Evolutionary conservation across 139 green algal species (phyloP), one percentile per base, ranked within the genome.

Genomic region (Choricystis sp.): DNA sequence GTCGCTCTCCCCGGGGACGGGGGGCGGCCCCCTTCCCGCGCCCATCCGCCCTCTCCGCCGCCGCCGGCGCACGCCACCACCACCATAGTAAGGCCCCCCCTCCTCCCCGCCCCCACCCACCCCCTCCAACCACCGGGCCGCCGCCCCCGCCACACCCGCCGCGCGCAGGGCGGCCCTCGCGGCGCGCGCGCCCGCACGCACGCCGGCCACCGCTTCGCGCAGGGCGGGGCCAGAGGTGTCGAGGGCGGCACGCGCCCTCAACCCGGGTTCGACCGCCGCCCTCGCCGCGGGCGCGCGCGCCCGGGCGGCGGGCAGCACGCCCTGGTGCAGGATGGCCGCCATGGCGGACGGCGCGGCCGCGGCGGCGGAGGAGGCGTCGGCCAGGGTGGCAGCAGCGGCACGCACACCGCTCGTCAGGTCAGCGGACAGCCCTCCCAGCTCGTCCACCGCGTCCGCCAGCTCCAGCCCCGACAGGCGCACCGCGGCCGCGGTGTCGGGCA

Each of bases 401-500:
- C 40, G 40, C 40, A 16, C 40, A 16, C 40, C 40, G 40, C 9
- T 16, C 9, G 40, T 21, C 9, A 52, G 40, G 40, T 52, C 40
- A 16, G 40, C 40, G 40, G 9, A 9, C 40, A 52, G 40, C 9
- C 40, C 16, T 9, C 40, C 40, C 9, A 81, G 31, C 61, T 81
- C 75, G 31, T 78, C 48, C 9, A 81, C 63, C 27, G 59, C 64
- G 61, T 81, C 72, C 3, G 75, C 67, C 23, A 81, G 28, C 56
- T 81, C 75, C 57, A 81, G 26, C 28, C 75, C 68, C 29, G 75
- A 74, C 26, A 81, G 71, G 21, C 73, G 67, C 23, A 81, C 19
- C 16, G 72, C 60, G 26, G 72, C 72, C 1, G 72, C 72, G 20
- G 75, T 78, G 57, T 81, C 75, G 2, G 75, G 75, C 25, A 81